Percentiles rank a stretch among this genome's conserved stretches.
These are phyloP conservation scores for Capsicum baccatum DNA, from an alignment of 257 asterid genomes.

Conservation along the genomic window DNA sequence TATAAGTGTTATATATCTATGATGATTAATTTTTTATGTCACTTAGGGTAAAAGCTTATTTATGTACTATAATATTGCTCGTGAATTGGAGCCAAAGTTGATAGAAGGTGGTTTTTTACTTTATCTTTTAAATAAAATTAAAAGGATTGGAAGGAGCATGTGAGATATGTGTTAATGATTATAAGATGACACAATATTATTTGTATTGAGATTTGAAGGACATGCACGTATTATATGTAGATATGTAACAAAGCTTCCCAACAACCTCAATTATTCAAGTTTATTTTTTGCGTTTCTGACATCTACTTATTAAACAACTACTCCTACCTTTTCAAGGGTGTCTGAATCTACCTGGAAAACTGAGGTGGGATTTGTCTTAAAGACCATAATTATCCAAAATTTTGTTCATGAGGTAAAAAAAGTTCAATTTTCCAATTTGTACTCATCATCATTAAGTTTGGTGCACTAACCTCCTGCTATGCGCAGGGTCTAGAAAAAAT, in stretches of 20 bases:
- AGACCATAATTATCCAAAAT: conserved; percentile 28
- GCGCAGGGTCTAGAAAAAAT: no score
- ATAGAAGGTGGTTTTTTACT: conserved; percentile 20
- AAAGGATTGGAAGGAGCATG: conserved; percentile 5
- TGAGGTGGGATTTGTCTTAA: conserved; percentile 52
- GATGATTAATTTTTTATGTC: neutral
- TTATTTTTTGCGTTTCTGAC: neutral
- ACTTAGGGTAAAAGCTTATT: neutral
- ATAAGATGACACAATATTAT: conserved; percentile 12
- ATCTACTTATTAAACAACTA: conserved; percentile 27
- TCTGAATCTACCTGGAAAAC: conserved; percentile 67
- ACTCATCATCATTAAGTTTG: neutral
- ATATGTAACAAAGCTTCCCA: conserved; percentile 23
- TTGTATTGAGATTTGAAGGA: conserved; percentile 2
- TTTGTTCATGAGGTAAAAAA: neutral
- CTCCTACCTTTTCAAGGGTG: conserved; percentile 41
- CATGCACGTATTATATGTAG: neutral
- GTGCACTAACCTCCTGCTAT: no score
- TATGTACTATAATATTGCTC: conserved; percentile 14
- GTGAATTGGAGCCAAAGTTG: conserved; percentile 29
- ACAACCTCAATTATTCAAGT: conserved; percentile 35
- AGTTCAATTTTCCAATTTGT: neutral
- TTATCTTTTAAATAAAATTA: conserved; percentile 4
- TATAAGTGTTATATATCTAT: neutral
- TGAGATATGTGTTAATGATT: conserved; percentile 23